Evolutionary conservation across 768 basidiomycete species (phyloP).

Genomic region (Naganishia antarctica): DNA sequence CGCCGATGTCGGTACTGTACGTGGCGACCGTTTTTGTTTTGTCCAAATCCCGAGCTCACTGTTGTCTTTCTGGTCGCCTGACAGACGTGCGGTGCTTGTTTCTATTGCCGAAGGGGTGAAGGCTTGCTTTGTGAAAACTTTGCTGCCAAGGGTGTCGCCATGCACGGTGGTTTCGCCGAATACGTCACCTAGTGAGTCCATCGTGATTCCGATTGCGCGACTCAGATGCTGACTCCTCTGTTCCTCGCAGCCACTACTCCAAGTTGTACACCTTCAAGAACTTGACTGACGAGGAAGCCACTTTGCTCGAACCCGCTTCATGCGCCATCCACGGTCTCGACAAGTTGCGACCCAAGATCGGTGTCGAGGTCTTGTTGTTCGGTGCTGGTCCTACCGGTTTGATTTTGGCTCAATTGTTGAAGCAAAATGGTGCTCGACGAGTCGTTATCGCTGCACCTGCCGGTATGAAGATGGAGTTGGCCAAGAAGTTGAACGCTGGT

Average conservation of each 20-base stretch:
- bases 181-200: slow-evolving; percentile 71
- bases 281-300: slow-evolving; percentile 78
- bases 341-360: slow-evolving; percentile 74
- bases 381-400: slow-evolving; percentile 92
- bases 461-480: slow-evolving; percentile 84
- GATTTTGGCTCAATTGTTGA: slow-evolving; percentile 79
- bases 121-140: slow-evolving; percentile 80
- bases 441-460: slow-evolving; percentile 79
- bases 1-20: slow-evolving; percentile 70
- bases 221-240: not conserved
- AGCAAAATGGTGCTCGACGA: slow-evolving; percentile 73
- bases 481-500: slow-evolving; percentile 68
- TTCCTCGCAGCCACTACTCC: slow-evolving; percentile 57
- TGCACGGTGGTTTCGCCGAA: slow-evolving; percentile 82
- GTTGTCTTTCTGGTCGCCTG: not conserved
- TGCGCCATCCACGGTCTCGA: slow-evolving; percentile 90
- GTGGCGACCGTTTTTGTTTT: slow-evolving; percentile 40
- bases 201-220: not conserved
- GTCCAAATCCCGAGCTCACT: not conserved
- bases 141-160: slow-evolving; percentile 69
- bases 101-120: slow-evolving; percentile 81
- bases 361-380: slow-evolving; percentile 74
- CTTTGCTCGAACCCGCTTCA: slow-evolving; percentile 80
- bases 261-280: slow-evolving; percentile 85
- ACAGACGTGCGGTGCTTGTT: slow-evolving; percentile 65